Conservation (phyloP, 352 stramenopile species). For the Halophytophthora polymorphica region DNA sequence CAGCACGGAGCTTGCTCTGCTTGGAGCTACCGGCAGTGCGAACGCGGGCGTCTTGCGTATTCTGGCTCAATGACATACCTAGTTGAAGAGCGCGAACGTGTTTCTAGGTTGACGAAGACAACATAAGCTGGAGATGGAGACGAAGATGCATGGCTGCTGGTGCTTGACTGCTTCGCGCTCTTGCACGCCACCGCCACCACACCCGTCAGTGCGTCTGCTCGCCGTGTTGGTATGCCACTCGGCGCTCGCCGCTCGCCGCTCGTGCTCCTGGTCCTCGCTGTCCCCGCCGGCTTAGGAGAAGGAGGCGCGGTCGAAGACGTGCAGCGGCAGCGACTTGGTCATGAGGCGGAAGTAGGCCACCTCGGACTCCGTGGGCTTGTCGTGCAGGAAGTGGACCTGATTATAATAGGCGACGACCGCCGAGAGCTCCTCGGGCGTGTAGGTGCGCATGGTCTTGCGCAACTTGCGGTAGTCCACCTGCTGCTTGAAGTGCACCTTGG, state of each 20-base stretch:
- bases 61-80: too few relatives aligned
- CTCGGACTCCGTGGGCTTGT: slow-evolving; percentile 68
- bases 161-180: too few relatives aligned
- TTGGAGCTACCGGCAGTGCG: too few relatives aligned
- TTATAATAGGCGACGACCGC: slow-evolving; percentile 84
- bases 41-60: too few relatives aligned
- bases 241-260: slow-evolving; percentile 7
- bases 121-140: too few relatives aligned
- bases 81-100: too few relatives aligned
- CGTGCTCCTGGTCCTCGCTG: slow-evolving; percentile 4
- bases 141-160: too few relatives aligned
- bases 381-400: slow-evolving; percentile 71
- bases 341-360: slow-evolving; percentile 84
- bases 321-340: slow-evolving; percentile 78
- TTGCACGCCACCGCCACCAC: too few relatives aligned
- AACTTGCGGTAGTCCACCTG: slow-evolving; percentile 78
- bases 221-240: slow-evolving; percentile 19
- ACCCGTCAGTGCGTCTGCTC: slow-evolving; percentile 9
- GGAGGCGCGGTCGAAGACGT: slow-evolving; percentile 81
- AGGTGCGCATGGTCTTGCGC: slow-evolving; percentile 74
- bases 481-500: slow-evolving; percentile 73
- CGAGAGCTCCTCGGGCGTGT: slow-evolving; percentile 72
- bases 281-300: slow-evolving; percentile 55
- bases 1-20: too few relatives aligned
- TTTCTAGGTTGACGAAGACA: too few relatives aligned